These are phyloP conservation scores for Fraxinus sp. DNA, from an alignment of 305 asterid species.

Conservation along the genomic window DNA sequence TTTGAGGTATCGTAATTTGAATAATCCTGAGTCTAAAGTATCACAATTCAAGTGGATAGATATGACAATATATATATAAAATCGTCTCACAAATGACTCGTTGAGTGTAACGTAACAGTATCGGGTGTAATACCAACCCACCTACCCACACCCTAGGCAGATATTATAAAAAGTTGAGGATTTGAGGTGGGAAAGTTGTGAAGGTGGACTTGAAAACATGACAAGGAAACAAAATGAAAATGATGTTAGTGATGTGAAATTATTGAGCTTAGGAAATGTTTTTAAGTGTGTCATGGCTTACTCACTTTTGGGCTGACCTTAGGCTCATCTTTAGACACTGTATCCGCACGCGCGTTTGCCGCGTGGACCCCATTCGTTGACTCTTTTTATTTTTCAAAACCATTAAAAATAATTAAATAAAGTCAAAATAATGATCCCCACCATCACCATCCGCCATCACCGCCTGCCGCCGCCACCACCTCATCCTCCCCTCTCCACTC, in stretches of 20 bases:
- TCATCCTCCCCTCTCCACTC: neutral
- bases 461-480: neutral
- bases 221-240: conserved; percentile 11
- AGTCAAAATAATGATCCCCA: conserved; percentile 35
- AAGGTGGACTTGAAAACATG: conserved; percentile 4
- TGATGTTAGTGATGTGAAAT: conserved; percentile 21
- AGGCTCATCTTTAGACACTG: conserved; percentile 32
- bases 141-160: neutral
- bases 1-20: too few relatives aligned
- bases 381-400: neutral
- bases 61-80: too few relatives aligned
- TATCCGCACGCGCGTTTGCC: conserved; percentile 57
- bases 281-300: neutral
- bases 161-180: neutral
- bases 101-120: too few relatives aligned
- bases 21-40: too few relatives aligned
- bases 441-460: conserved; percentile 16
- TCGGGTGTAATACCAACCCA: neutral
- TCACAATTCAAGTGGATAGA: too few relatives aligned
- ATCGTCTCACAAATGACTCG: too few relatives aligned
- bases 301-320: conserved; percentile 42
- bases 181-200: conserved; percentile 13
- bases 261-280: conserved; percentile 27
- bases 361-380: conserved; percentile 60
- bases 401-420: neutral